These are phyloP conservation scores for Globisporangium okanoganense DNA, from an alignment of 352 stramenopile genomes.

Conservation along the genomic window DNA sequence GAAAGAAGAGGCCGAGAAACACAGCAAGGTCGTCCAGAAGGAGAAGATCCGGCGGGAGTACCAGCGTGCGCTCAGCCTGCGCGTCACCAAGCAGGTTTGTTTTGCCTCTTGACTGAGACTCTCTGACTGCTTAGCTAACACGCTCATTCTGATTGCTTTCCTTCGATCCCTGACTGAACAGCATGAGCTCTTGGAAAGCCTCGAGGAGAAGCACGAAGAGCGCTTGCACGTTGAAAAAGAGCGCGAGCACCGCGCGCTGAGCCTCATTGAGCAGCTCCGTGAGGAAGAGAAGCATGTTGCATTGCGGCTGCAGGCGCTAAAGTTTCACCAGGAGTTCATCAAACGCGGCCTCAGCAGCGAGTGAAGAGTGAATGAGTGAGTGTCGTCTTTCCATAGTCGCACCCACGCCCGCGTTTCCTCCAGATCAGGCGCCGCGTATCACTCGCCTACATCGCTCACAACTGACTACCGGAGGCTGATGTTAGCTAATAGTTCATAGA, in stretches of 20 bases:
- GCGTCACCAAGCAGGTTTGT: constrained; percentile 37
- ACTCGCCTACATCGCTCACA: background rate
- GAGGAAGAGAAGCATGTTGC: constrained; percentile 55
- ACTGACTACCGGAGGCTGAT: background rate
- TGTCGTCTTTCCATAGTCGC: background rate
- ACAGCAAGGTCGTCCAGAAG: constrained; percentile 27
- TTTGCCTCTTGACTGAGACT: background rate
- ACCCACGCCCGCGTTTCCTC: background rate
- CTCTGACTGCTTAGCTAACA: background rate
- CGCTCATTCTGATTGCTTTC: background rate
- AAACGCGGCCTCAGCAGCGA: constrained; percentile 14
- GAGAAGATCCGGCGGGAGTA: constrained; percentile 47
- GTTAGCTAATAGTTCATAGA: background rate
- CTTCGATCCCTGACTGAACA: constrained; percentile 12
- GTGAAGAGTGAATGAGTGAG: background rate
- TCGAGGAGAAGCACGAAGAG: constrained; percentile 34
- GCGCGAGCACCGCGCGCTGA: constrained; percentile 34
- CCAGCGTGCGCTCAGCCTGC: constrained; percentile 27
- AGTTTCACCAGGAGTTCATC: constrained; percentile 51
- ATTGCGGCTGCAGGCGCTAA: constrained; percentile 50
- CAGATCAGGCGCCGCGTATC: background rate
- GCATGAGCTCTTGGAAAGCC: constrained; percentile 31
- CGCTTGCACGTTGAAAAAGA: constrained; percentile 33
- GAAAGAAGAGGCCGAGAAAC: constrained; percentile 38
- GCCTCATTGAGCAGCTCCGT: constrained; percentile 38